Evolutionary conservation across 2,329 filamentous ascomycete genomes (phyloP), one percentile per base, ranked within the genome.

Genomic region (Didymella arachidicola): DNA sequence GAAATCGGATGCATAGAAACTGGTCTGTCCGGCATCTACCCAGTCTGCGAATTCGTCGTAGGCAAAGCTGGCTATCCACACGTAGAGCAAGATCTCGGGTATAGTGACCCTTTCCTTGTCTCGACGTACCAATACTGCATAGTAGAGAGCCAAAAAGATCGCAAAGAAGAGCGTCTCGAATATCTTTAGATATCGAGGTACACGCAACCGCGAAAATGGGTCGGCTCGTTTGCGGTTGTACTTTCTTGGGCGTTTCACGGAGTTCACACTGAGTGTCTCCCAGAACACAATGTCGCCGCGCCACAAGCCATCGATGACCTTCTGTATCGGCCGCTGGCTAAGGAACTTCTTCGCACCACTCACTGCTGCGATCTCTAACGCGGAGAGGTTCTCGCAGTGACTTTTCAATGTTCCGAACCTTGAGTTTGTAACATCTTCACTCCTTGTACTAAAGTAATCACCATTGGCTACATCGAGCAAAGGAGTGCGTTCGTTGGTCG

Each of bases 31-130:
- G 0, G 93, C 92, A 79, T 97, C 76, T 51, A 87, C 84, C 79
- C 92, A 92, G 69, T 96, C 92, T 4, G 72, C 72, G 41, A 76
- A 81, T 77, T 93, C 93, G 66, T 97, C 93, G 71, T 95, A 96
- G 38, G 90, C 87, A 79, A 96, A 97, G 7, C 92, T 90, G 4
- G 88, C 87, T 66, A 97, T 89, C 90, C 92, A 97, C 49, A 96
- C 77, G 72, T 94, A 95, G 41, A 97, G 84, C 16, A 91, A 72
- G 2, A 89, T 78, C 74, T 97, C 93, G 18, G 88, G 80, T 0
- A 81, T 72, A 0, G 89, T 92, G 52, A 97, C 86, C 27, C 82
- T 80, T 18, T 82, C 81, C 8, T 87, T 84, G 64, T 90, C 87
- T 60, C 91, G 83, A 65, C 92, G 86, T 44, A 96, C 85, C 30